Base-by-base conservation (phyloP, 2,329 filamentous ascomycete genomes). In the Cercospora beticola region DNA sequence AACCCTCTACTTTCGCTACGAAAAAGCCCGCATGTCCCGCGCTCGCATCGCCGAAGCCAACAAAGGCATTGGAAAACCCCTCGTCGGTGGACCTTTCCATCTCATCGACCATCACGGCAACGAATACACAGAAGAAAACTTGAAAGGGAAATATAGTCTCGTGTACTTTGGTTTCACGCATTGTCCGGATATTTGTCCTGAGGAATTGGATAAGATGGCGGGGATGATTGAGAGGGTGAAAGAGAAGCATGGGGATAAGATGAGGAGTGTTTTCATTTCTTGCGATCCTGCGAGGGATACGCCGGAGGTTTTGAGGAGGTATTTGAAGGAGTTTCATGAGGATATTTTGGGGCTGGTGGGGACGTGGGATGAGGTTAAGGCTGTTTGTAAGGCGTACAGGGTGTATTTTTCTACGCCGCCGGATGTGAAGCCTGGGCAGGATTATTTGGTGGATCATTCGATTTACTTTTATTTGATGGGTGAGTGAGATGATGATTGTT, bases 121-220 rank as follows among this genome's bases (percentile, higher is more conserved):
- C 66, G 84, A 85, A 43, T 94, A 97, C 74, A 92, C 91, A 2
- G 90, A 90, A 75, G 86, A 89, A 78, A 89, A 94, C 80, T 86
- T 98, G 84, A 91, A 90, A 84, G 95, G 95, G 64, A 92, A 91
- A 80, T 95, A 97, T 82, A 87, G 88, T 65, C 81, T 96, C 82
- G 91, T 98, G 43, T 99, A 99, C 83, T 99, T 99, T 79, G 95
- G 95, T 76, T 99, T 99, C 86, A 94, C 93, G 8, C 94, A 97
- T 81, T 99, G 95, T 80, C 95, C 95, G 26, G 95, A 99, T 79
- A 99, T 99, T 79, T 99, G 95, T 84, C 95, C 95, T 36, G 95
- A 99, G 78, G 95, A 99, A 82, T 90, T 99, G 76, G 95, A 99
- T 84, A 99, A 99, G 85, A 97, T 99, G 94, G 92, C 94, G n/a